phyloP scores from a whole-genome alignment of 257 asterid species.

The Jaltomata sinuosa region DNA sequence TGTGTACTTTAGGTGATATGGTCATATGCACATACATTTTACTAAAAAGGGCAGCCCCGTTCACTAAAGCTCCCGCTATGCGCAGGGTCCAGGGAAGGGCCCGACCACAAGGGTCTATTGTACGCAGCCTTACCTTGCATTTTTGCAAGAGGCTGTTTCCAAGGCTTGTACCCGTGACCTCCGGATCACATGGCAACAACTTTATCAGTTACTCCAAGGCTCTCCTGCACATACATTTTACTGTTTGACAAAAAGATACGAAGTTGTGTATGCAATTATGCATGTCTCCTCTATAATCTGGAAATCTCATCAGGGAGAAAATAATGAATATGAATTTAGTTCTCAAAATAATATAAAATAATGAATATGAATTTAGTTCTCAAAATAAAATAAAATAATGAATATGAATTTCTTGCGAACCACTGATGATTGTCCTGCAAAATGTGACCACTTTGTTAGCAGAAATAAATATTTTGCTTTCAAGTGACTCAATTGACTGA shows the following conservation, averaged over 20 bases:
- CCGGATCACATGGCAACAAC: no score
- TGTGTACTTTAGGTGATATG: background rate
- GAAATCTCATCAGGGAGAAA: background rate
- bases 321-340: background rate
- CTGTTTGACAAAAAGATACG: background rate
- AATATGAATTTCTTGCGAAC: background rate
- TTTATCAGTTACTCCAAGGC: no score
- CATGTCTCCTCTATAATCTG: background rate
- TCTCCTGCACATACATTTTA: no score
- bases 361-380: background rate
- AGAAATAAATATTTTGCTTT: background rate
- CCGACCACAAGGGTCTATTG: no score
- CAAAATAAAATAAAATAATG: background rate
- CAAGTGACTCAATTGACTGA: background rate
- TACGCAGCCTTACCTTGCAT: no score
- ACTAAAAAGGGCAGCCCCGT: no score
- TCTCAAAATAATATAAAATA: background rate
- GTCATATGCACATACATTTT: background rate
- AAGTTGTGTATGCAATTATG: background rate
- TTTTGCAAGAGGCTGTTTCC: no score
- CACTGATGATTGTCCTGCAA: background rate
- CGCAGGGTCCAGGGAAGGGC: no score
- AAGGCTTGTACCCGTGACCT: no score
- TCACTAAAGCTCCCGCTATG: no score
- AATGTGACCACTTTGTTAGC: background rate